These are phyloP conservation scores for Phragmites australis DNA, from an alignment of 176 grass and related monocot species.

Conservation along the genomic window DNA sequence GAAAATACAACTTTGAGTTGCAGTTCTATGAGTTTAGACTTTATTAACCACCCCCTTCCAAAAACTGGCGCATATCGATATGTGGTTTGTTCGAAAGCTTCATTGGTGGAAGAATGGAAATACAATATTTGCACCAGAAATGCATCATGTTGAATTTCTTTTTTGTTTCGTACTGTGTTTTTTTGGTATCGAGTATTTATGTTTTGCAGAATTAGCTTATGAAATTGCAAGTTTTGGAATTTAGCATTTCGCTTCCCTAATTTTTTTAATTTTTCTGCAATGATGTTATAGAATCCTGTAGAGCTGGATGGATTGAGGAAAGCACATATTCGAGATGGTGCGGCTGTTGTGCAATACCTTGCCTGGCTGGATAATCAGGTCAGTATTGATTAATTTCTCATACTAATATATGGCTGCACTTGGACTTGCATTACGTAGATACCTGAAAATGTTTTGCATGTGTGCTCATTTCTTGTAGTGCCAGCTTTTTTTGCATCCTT, in stretches of 20 bases:
- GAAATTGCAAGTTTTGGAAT: constrained; percentile 3
- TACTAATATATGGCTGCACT: not conserved
- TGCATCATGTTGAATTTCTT: constrained; percentile 5
- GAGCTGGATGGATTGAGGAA: constrained; percentile 93
- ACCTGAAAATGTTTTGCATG: not conserved
- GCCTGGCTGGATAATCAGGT: constrained; percentile 96
- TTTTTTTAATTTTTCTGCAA: constrained; percentile 35
- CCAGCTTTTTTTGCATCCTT: constrained; percentile 15
- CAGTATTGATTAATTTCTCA: constrained; percentile 35
- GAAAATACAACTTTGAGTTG: no score
- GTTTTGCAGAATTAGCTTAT: constrained; percentile 2
- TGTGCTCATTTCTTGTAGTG: not conserved
- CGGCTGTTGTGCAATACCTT: constrained; percentile 85
- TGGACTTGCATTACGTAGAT: not conserved
- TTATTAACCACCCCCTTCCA: no score
- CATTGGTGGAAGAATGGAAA: not conserved
- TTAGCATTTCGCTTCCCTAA: constrained; percentile 6
- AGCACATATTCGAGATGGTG: constrained; percentile 92
- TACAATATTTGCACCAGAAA: not conserved
- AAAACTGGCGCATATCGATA: no score
- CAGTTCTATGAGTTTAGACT: no score
- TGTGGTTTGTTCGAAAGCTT: no score
- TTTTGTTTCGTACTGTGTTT: not conserved
- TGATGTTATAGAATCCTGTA: constrained; percentile 63
- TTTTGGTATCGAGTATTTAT: not conserved